Percentiles rank a stretch among this genome's conserved stretches.
Conservation (phyloP, 345 rosid species). For the Hypericum androsaemum region DNA sequence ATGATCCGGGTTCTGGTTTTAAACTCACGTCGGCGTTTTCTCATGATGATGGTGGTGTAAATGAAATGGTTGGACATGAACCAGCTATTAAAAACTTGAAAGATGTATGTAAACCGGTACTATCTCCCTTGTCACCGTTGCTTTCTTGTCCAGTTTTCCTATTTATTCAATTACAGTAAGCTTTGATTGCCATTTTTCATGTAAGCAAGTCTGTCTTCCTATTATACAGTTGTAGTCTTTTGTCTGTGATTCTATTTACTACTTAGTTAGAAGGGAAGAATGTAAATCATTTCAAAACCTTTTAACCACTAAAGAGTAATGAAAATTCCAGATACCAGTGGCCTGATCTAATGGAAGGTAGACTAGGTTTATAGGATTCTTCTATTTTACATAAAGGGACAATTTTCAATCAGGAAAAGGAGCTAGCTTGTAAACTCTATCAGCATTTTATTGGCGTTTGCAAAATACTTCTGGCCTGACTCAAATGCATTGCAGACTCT, state of each 20-base stretch:
- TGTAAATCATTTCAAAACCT: no score
- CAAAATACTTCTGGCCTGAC: no score
- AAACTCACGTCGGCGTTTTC: slow-evolving; percentile 21
- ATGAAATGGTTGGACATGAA: slow-evolving; percentile 21
- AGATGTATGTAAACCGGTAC: slow-evolving; percentile 41
- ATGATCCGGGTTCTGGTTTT: slow-evolving; percentile 17
- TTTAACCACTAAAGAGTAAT: no score
- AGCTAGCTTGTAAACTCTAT: no score
- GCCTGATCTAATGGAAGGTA: no score
- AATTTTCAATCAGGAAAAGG: no score
- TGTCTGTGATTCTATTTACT: background rate
- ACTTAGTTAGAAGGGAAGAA: background rate
- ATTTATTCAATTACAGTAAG: background rate
- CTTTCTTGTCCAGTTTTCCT: slow-evolving; percentile 7
- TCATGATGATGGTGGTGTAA: slow-evolving; percentile 22
- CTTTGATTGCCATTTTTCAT: no score
- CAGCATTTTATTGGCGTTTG: no score
- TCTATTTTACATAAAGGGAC: no score
- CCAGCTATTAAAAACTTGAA: slow-evolving; percentile 33
- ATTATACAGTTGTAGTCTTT: background rate
- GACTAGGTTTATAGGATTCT: no score
- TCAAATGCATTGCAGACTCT: slow-evolving; percentile 46
- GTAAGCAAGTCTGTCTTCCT: no score
- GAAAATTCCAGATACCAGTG: no score
- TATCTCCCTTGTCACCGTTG: slow-evolving; percentile 5